Percentiles rank a stretch among this genome's conserved stretches.
These are phyloP conservation scores for Gonium pectorale DNA, from an alignment of 139 green algal species.

Conservation along the genomic window DNA sequence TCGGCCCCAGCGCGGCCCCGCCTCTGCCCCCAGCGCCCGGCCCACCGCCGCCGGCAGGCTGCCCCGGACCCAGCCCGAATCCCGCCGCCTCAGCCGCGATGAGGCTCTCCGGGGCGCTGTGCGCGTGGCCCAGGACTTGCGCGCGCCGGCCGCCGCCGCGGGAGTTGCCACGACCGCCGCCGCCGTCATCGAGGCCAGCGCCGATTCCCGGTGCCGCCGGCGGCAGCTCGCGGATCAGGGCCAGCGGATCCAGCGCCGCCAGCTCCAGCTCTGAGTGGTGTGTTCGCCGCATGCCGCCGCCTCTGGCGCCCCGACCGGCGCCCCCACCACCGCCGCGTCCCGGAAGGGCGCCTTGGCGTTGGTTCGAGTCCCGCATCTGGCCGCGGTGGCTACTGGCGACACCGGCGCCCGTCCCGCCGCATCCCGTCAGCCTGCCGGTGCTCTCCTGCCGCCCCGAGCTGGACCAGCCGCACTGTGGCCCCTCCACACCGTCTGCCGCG, in stretches of 20 bases:
- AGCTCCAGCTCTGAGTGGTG: slow-evolving; percentile 14
- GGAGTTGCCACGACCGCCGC: background rate
- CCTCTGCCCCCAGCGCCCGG: background rate
- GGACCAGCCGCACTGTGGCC: slow-evolving; percentile 17
- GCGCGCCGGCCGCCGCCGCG: background rate
- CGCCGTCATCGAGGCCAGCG: too few species aligned
- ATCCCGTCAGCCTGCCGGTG: too few species aligned
- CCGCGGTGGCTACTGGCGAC: too few species aligned
- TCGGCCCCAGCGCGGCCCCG: background rate
- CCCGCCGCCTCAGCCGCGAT: background rate
- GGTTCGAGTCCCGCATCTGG: too few species aligned
- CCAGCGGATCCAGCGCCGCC: slow-evolving; percentile 14
- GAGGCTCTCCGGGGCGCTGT: slow-evolving; percentile 35
- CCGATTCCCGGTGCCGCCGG: background rate
- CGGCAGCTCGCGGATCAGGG: slow-evolving; percentile 22
- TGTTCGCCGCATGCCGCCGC: background rate
- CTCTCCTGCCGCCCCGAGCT: background rate
- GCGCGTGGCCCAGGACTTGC: background rate
- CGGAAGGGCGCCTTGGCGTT: too few species aligned
- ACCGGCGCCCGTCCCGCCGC: too few species aligned
- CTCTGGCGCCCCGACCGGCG: background rate
- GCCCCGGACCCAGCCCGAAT: background rate
- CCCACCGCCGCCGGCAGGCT: background rate
- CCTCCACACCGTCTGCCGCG: too few species aligned
- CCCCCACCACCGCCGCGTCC: background rate